phyloP scores from a whole-genome alignment of 2,329 filamentous ascomycete species.

The Calycina marina region DNA sequence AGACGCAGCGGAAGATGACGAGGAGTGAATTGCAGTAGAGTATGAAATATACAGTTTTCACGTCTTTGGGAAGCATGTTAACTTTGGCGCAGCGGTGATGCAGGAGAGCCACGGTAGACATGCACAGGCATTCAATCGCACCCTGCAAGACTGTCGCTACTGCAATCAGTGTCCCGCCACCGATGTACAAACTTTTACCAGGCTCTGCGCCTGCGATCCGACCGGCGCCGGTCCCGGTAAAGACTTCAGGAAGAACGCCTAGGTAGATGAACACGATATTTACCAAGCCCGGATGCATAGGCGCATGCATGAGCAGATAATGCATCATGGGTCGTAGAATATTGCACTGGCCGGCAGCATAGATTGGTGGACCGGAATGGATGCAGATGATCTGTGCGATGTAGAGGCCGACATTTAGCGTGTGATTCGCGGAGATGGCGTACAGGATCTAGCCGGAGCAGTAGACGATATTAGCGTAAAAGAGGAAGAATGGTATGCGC shows the following conservation, averaged over 20 bases:
- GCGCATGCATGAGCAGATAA: slow-evolving; percentile 26
- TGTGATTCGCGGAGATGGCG: slow-evolving; percentile 19
- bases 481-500: too few species aligned
- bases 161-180: slow-evolving; percentile 18
- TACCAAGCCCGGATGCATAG: slow-evolving; percentile 24
- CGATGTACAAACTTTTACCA: slow-evolving; percentile 10
- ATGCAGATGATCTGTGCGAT: slow-evolving; percentile 24
- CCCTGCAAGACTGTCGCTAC: slow-evolving; percentile 21
- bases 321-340: slow-evolving; percentile 24
- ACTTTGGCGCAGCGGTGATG: slow-evolving; percentile 19
- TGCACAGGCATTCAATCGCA: slow-evolving; percentile 19
- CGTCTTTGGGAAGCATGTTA: slow-evolving; percentile 18
- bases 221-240: slow-evolving; percentile 22
- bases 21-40: slow-evolving; percentile 23
- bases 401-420: slow-evolving; percentile 20
- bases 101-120: slow-evolving; percentile 6
- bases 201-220: slow-evolving; percentile 12
- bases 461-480: too few species aligned
- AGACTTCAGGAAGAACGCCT: slow-evolving; percentile 22
- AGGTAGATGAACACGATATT: slow-evolving; percentile 24
- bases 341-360: slow-evolving; percentile 25
- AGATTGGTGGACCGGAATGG: slow-evolving; percentile 24
- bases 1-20: slow-evolving; percentile 24
- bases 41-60: slow-evolving; percentile 21
- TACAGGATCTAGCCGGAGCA: slow-evolving; percentile 25